Percentiles rank a stretch among this genome's conserved stretches.
Evolutionary conservation across 2,329 filamentous ascomycete species (phyloP).

Genomic region (Rhytidhysteron rufulum): DNA sequence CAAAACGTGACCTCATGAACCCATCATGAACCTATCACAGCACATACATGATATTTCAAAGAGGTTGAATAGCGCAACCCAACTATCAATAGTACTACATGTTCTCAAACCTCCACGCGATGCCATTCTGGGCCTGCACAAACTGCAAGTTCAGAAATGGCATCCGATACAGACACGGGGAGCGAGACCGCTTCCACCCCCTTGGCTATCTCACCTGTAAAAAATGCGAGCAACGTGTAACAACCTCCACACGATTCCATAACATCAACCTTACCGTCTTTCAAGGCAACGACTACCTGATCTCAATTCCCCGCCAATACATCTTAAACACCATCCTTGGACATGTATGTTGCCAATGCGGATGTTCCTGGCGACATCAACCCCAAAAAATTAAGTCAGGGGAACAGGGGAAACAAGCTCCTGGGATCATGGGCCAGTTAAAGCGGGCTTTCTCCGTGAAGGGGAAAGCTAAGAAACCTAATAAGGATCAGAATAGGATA

Average conservation of each 20-base stretch:
- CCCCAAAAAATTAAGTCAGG: background rate
- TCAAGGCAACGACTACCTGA: background rate
- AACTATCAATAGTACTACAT: too few relatives aligned
- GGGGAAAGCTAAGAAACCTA: background rate
- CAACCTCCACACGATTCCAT: background rate
- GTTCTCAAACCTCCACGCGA: background rate
- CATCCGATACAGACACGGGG: background rate
- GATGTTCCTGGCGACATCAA: background rate
- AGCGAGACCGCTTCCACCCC: background rate
- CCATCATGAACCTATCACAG: background rate
- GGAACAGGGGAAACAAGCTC: background rate
- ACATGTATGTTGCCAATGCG: constrained; percentile 1
- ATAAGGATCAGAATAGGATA: background rate
- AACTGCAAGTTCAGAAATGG: background rate
- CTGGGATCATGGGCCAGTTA: background rate
- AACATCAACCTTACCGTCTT: background rate
- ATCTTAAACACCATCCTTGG: background rate
- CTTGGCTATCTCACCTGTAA: background rate
- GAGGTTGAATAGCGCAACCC: background rate
- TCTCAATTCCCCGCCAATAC: background rate
- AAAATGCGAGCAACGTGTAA: background rate
- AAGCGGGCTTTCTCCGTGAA: background rate
- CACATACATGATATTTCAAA: background rate
- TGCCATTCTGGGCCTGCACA: background rate
- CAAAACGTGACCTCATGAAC: too few relatives aligned